Base-by-base conservation (phyloP, 2,329 filamentous ascomycete species). In the Stylonectria norvegica region DNA sequence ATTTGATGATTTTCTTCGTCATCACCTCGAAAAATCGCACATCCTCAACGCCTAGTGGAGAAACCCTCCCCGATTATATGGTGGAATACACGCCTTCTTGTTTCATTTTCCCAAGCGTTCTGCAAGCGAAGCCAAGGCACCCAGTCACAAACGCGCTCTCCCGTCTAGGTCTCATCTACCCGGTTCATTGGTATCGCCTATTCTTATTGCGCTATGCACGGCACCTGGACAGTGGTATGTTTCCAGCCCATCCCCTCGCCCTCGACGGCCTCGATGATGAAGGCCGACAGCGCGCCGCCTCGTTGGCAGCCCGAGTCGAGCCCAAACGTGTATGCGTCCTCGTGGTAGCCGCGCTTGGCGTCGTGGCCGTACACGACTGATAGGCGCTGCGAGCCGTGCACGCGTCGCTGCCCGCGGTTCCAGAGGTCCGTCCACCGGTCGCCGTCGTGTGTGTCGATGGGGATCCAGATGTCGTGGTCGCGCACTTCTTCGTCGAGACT, bases 361-460 rank as follows among this genome's bases (percentile, higher is more conserved):
- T 96, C 88, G 60, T 97, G 91, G 5, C 90, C 90, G 63, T 95
- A 96, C 42, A 95, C 75, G 28, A 95, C 84, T 1, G 86, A 88
- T 28, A 71, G 78, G 8, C 76, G 70, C 20, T 64, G 50, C 10
- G 47, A 34, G 19, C 56, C 47, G 32, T 43, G 45, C 2, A 60
- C 43, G 18, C 56, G 56, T 38, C 60, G 61, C 53, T 82, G 75
- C 41, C 64, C 62, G 39, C 65, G 66, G 55, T 81, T 75, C 79
- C 79, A 83, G 6, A 68, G 65, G 53, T 82, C 76, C 36, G 80
- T 73, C 88, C 88, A 94, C 11, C 76, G 75, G 22, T 76, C 71
- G 36, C 83, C 85, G 5, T 70, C 60, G 45, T 65, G 68, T 32
- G 60, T 62, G 29, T 75, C 68, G 28, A 67, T 61, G 39, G 66